Percentiles rank a stretch among this genome's conserved stretches.
Conservation (phyloP, 768 basidiomycete species). For the Epithele typhae region DNA sequence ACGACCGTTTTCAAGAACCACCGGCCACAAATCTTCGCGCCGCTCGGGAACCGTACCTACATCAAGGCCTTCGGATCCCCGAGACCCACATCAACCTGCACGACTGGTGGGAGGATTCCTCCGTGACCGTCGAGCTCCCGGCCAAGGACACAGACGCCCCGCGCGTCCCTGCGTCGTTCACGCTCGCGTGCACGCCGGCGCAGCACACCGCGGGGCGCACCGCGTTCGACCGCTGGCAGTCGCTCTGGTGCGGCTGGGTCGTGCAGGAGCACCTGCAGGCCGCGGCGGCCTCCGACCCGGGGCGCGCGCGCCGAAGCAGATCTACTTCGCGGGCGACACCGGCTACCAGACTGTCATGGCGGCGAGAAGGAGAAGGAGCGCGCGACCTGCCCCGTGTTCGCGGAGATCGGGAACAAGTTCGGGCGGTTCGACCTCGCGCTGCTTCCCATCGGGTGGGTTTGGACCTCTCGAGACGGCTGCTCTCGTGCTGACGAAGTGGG, state of each 20-base stretch:
- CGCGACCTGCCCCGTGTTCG: conserved; percentile 68
- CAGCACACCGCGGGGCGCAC: conserved; percentile 60
- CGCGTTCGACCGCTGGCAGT: conserved; percentile 46
- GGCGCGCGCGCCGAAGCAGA: conserved; percentile 31
- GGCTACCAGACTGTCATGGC: conserved; percentile 48
- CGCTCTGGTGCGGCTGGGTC: conserved; percentile 67
- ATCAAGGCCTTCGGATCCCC: conserved; percentile 30
- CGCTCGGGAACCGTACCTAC: conserved; percentile 37
- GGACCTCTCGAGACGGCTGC: too few species aligned
- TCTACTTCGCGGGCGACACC: conserved; percentile 71
- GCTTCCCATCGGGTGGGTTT: conserved; percentile 75
- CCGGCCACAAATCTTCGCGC: conserved; percentile 40
- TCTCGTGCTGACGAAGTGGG: too few species aligned
- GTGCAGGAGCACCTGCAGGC: conserved; percentile 43
- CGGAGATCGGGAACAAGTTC: conserved; percentile 59
- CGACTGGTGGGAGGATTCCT: conserved; percentile 46
- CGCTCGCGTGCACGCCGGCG: conserved; percentile 55
- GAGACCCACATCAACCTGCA: conserved; percentile 34
- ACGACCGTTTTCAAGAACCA: conserved; percentile 23
- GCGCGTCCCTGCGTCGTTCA: conserved; percentile 27
- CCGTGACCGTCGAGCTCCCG: conserved; percentile 26
- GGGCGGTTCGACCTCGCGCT: conserved; percentile 65
- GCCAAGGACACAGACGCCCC: neutral
- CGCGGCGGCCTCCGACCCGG: conserved; percentile 7
- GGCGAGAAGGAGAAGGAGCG: conserved; percentile 46